Base-by-base conservation (phyloP, 2,329 filamentous ascomycete species). In the Alternaria viburni region DNA sequence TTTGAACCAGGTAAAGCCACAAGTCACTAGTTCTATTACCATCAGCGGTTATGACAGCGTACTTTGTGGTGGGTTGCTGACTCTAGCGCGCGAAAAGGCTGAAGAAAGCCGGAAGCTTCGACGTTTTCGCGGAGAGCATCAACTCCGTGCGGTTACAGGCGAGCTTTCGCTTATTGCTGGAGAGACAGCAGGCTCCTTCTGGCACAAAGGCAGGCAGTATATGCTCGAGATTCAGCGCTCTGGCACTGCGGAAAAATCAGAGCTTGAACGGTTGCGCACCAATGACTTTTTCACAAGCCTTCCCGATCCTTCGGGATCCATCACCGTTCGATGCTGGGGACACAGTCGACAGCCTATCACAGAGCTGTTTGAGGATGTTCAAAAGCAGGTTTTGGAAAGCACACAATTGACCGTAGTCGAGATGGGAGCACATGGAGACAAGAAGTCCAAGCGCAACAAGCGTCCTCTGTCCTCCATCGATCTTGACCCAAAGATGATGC, bases 401-500 rank as follows among this genome's bases (percentile, higher is more conserved):
- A 19, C 21, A 7, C 13, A 57, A 30, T 25, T 64, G n/a, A 47
- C 21, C 10, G 41, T 57, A 10, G 23, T 54, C 11, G 50, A 61
- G 15, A 19, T 64, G 23, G 36, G 23, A 19, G 46, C 43, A 21
- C 3, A n/a, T 30, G 11, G 4, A 9, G 44, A 58, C 6, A 54
- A 19, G 19, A 5, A 10, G 30, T 28, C 19, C 3, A 9, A 28
- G n/a, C 46, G 50, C 25, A 49, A 50, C 23, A 61, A 65, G 32
- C 62, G 55, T n/a, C 57, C 57, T n/a, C 36, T 64, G 1, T 55
- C 57, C 7, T 61, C 57, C 5, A 44, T 66, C 17, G 64, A 66
- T 45, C 47, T 66, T 12, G 61, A 66, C 9, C 54, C 49, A 7
- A 28, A 19, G 19, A 15, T 66, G 47, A 57, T 55, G 46, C 41